Conservation (phyloP, 2,329 filamentous ascomycete species). For the Xylaria sp. region DNA sequence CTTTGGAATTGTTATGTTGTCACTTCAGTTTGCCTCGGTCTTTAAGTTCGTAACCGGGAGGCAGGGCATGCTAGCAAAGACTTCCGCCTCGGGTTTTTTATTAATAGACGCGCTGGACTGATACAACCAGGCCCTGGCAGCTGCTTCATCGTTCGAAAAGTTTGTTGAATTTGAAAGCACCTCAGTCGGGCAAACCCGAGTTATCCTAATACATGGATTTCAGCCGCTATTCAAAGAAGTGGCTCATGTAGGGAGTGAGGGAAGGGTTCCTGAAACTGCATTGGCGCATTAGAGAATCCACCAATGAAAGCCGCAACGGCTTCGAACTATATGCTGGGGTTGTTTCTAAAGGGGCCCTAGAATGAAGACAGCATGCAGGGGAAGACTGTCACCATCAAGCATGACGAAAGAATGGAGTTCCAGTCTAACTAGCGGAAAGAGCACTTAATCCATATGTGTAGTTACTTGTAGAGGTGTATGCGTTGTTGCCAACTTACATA, state of each 20-base stretch:
- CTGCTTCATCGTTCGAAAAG: no score
- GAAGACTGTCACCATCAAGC: background rate
- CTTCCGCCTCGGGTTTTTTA: no score
- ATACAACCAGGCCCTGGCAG: no score
- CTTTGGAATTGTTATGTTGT: no score
- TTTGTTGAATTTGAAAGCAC: no score
- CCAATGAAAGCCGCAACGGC: background rate
- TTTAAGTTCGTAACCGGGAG: no score
- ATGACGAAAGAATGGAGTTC: background rate
- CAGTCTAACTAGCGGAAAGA: background rate
- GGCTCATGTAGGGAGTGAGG: background rate
- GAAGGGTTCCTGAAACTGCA: background rate
- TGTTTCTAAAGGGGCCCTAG: background rate
- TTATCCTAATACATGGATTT: no score
- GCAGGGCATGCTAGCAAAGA: no score
- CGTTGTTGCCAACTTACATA: no score
- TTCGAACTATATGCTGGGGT: background rate
- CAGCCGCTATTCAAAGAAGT: background rate
- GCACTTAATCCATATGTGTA: background rate
- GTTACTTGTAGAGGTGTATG: background rate
- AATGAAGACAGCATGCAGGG: background rate
- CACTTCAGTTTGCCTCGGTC: no score
- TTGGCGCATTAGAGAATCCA: background rate
- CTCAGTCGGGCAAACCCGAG: background rate
- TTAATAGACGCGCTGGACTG: no score